Evolutionary conservation across 202 grass and related monocot genomes (phyloP), one percentile per base, ranked within the genome.

Genomic region (Hordeum pubiflorum): DNA sequence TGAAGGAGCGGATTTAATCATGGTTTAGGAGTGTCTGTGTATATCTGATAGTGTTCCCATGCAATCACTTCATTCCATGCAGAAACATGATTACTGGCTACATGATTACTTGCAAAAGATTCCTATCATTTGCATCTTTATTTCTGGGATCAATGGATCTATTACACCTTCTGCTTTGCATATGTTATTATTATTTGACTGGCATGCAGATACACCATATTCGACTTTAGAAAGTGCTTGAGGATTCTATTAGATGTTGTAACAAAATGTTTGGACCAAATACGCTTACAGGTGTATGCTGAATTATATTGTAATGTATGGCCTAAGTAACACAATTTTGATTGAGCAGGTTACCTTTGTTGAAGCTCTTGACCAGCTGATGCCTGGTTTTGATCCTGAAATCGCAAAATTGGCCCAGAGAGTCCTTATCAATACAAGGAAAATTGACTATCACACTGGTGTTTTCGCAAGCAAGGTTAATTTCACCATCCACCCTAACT

Each of bases 311-410:
- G 7, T 69, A 24, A 63, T 15, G 38, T 85, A 17, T 77, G 63
- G 41, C 44, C 21, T 81, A 46, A 85, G 48, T 89, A 59, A 82
- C 65, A 65, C 18, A 6, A 77, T 77, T 84, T 83, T 74, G 40
- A 29, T 74, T 36, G 58, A 55, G 46, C 78, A 94, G 91, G 94
- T 97, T 82, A 97, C 92, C 55, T 97, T 97, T 63, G 79, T 97
- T 71, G 94, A 97, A 92, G 91, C 90, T 89, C 84, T 97, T 74
- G 92, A 97, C 80, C 94, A 97, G 73, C 77, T 97, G 55, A 97
- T 97, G 94, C 94, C 91, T 70, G 94, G 94, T 81, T 97, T 97
- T 80, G 91, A 94, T 87, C 94, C 89, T 65, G 94, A 94, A 85
- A 97, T 97, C 55, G 89, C 89, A 78, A 97, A 97, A 79, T 90